Evolutionary conservation across 2,329 filamentous ascomycete genomes (phyloP), one percentile per base, ranked within the genome.

Genomic region (Incumbomyces delicatus): DNA sequence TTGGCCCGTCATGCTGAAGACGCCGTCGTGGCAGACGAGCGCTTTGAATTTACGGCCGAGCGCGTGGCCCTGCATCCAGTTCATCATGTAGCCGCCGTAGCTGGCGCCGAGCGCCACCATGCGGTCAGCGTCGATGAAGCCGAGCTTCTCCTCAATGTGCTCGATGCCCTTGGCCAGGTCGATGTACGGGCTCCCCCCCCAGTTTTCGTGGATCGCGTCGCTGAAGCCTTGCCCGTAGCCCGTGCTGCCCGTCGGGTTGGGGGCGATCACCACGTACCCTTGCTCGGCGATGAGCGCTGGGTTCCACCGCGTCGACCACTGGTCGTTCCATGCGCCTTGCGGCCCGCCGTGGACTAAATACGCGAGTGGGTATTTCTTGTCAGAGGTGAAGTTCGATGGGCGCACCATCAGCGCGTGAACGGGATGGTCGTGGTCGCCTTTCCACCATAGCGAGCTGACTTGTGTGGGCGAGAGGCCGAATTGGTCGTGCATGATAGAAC

Each of bases 1-100:
- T 43, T 70, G 63, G 13, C 53, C 55, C 1, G 62, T 66, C 60
- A 68, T 70, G 46, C 65, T 71, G 48, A 58, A 57, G 20, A 58
- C 54, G 34, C 57, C 57, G 53, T 74, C 70, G 46, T 78, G 72
- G 50, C 71, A 77, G 34, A 81, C 73, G 2, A 77, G 65, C 2
- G 74, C 74, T 56, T 75, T 76, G 65, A 77, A 77, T 57, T 73
- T 72, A 36, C 71, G 70, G 10, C 70, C 74, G 1, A 80, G 61
- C 0, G 69, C 63, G 17, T 77, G 70, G 0, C 75, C 75, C 41
- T 76, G 67, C 17, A 80, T 70, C 72, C 74, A 79, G 55, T 76
- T 76, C 53, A 77, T 69, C 72, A 80, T 73, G 59, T 77, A 80
- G 8, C 75, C 77, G n/a, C 77, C 76, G 49, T 74, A 78, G 6